Base-by-base conservation (phyloP, 352 stramenopile species). In the Elongisporangium prolatum region DNA sequence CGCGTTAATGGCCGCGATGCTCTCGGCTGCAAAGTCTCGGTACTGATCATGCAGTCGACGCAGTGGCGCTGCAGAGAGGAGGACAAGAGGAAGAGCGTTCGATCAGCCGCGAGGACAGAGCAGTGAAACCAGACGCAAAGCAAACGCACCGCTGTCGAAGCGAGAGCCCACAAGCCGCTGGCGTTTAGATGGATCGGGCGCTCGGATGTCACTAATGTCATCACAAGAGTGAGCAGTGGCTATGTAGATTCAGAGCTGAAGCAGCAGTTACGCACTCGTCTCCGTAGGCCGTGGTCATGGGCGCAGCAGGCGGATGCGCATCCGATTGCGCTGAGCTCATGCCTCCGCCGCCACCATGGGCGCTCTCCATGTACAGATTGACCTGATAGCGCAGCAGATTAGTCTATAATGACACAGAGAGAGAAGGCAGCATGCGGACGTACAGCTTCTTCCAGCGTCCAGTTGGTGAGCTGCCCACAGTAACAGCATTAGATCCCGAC, bases 321-420 rank as follows among this genome's bases (percentile, higher is more conserved):
- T 34, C 37, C 9, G 37, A 34, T 7, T 34, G 24, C 7, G 24
- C 24, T 34, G n/a, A 55, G 4, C 22, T 50, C 10, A 24, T 38
- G 58, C 34, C 61, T 20, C 52, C 59, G 20, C 57, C 59, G 22
- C 63, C 56, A 60, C 62, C 64, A n/a, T 77, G 61, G 16, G 78
- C 85, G 57, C 79, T 95, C 54, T 95, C 85, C 85, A 95, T 92
- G 62, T 82, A 94, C 44, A 94, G 53, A 60, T 91, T 92, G 16
- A 93, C 75, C 79, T 88, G 54, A 4, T 51, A 44, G 21, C 56
- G 22, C 7, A 10, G 18, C 52, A 2, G 11, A 49, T 16, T 17
- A 40, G 40, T 22, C 18, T 11, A 65, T 20, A 9, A 0, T 2
- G 47, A 21, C 16, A 54, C 40, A 51, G 10, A 21, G 37, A 47